Base-by-base conservation (phyloP, 768 basidiomycete species). In the Pholiota conissans region DNA sequence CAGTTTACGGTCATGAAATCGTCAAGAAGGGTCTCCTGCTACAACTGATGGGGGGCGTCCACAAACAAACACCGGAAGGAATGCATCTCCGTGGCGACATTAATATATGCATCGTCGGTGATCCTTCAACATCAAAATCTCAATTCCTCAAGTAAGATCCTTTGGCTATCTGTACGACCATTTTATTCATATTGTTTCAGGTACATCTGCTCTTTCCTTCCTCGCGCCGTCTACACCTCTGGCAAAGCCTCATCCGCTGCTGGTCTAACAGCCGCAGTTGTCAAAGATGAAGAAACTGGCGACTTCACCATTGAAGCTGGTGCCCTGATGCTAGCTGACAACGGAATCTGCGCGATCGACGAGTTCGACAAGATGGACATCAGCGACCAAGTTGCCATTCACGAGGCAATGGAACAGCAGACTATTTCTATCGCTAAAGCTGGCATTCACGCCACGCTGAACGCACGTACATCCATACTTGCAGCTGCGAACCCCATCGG, bases 361-460 rank as follows among this genome's bases (percentile, higher is more conserved):
- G 97, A 98, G 73, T 99, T 99, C 67, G 97, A 99, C 83, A 99
- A 99, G 75, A 99, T 99, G 97, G 96, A 98, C 71, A 87, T 98
- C 52, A 88, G 92, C 0, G 97, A 98, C 71, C 97, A 98, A 71
- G 94, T 98, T 40, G 97, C 97, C 32, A 98, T 99, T 65, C 97
- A 99, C 80, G 96, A 98, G 80, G 96, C 96, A 7, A 98, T 98
- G 96, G 96, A 98, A 86, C 96, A 98, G 75, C 95, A 98, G 76
- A 98, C 96, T 1, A 98, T 98, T 65, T 97, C 95, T 27, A 98
- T 98, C 61, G 97, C 97, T 39, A 99, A 99, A 71, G 97, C 97
- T 2, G 97, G 97, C 56, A 99, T 99, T 63, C 96, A 98, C 66
- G 96, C 97, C 0, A 99, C 97, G 0, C 82, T 99, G 54, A 99